phyloP scores from a whole-genome alignment of 2,329 filamentous ascomycete genomes.

The Scortechinia acanthostroma region DNA sequence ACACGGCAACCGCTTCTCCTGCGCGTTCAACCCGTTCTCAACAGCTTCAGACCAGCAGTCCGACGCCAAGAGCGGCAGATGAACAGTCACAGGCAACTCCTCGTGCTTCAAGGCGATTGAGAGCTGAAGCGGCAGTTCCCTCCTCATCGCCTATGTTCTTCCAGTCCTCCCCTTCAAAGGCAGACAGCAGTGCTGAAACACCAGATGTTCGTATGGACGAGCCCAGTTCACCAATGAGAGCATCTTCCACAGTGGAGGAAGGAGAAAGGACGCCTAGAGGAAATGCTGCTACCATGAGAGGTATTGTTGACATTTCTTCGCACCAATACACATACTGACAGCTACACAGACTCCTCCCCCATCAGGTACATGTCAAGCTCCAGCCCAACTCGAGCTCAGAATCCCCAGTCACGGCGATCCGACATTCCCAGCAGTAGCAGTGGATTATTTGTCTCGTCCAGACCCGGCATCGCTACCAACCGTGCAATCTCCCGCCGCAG shows the following conservation, averaged over 20 bases:
- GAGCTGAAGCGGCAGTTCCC: neutral
- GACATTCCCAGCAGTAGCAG: constrained; percentile 78
- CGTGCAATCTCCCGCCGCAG: constrained; percentile 57
- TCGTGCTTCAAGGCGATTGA: neutral
- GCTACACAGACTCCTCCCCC: constrained; percentile 74
- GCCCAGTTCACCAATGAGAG: too few species aligned
- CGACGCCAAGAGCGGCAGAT: too few species aligned
- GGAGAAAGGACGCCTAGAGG: constrained; percentile 69
- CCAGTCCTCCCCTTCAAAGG: neutral
- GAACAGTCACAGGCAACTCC: neutral
- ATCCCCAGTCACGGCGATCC: constrained; percentile 41
- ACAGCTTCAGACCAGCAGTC: neutral
- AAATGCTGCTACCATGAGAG: constrained; percentile 50
- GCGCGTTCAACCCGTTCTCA: neutral
- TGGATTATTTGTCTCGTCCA: constrained; percentile 65
- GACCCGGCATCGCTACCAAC: constrained; percentile 39
- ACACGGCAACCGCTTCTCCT: neutral
- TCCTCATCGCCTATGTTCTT: constrained; percentile 1
- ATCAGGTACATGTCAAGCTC: constrained; percentile 87
- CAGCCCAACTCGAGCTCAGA: constrained; percentile 48
- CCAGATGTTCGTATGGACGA: neutral
- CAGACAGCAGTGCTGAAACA: neutral
- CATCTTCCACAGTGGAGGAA: constrained; percentile 25
- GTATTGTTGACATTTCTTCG: constrained; percentile 29
- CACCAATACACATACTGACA: neutral